Evolutionary conservation across 208 protist species (phyloP), one percentile per base, ranked within the genome.

Genomic region (Acanthamoeba rhysodes): DNA sequence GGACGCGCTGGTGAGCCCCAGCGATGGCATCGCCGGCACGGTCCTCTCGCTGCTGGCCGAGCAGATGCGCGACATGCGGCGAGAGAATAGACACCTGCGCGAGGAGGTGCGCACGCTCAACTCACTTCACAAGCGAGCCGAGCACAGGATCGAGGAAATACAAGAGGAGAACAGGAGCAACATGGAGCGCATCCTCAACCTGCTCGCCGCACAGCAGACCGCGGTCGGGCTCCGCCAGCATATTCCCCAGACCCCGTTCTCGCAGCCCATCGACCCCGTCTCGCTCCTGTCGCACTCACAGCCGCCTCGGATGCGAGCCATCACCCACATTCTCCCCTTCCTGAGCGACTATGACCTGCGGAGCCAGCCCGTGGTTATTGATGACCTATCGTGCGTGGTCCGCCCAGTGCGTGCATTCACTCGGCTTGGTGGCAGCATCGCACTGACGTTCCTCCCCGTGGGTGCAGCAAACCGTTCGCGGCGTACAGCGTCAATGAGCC

Each of bases 21-120:
- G 55, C 22, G 16, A 85, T 18, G 48, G 24, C 76, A 27, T 88
- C 16, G 62, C 48, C 7, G 53, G 32, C 37, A 29, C 45, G 12
- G 18, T 85, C 76, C 76, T 85, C 45, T 32, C 76, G 50, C 27
- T 88, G 10, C 6, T 88, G 50, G 14, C 48, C 27, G 80, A 88
- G 12, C 50, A 88, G 20, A 29, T 88, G 24, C 80, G 50, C 20
- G 80, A 88, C n/a, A 88, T 88, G 80, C 80, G 80, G 4, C 20
- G 48, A 32, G 80, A 88, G 80, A 88, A 88, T 27, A 4, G 80
- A 16, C 50, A 88, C 5, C 80, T 88, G 18, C 80, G 80, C 50
- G 80, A 88, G 12, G 48, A 88, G 20, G 29, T 88, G n/a, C 41
- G 27, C 50, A 66, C 80, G 80, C 80, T 88, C 50, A 64, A 27